Evolutionary conservation across 768 basidiomycete genomes (phyloP), one percentile per base, ranked within the genome.

Genomic region (Mycena epipterygia): DNA sequence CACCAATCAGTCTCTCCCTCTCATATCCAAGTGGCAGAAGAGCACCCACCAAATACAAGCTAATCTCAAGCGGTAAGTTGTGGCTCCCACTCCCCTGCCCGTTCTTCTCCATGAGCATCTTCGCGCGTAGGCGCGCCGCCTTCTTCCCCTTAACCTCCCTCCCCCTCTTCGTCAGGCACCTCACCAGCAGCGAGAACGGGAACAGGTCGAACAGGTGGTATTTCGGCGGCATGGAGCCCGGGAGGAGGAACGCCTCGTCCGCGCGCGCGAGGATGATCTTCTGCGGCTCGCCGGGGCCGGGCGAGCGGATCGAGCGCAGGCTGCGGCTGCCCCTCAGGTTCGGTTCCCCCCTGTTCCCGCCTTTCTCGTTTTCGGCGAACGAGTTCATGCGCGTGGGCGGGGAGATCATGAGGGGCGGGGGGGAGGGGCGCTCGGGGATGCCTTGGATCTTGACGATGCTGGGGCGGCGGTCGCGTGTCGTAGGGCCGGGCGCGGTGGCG

Each of bases 11-110:
- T 46, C 16, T 13, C 21, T 2, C 52, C 32, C 48, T 8, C 51
- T n/a, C 29, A 41, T 37, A 46, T 30, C 39, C 37, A 19, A 35
- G 25, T 17, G 21, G 39, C 12, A 12, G 7, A 12, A 12, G 25
- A 48, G 51, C 7, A 77, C 87, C 51, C 62, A 91, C 91, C 62
- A 92, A 76, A 78, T 93, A 93, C 59, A 93, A 79, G 11, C 90
- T 90, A 60, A 93, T 85, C 78, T 93, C 92, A 69, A 92, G 79
- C 3, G 92, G 92, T 56, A 92, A 74, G 74, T 93, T 93, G 72
- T 90, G 91, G 41, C 84, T 86, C 23, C 85, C 80, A 16, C 80
- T 78, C 57, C 82, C 80, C 8, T 33, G 14, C 23, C 37, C 37
- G 62, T 56, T 46, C 67, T 82, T 81, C 63, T 79, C 68, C 60